Percentiles rank a stretch among this genome's conserved stretches.
Evolutionary conservation across 2,329 filamentous ascomycete genomes (phyloP).

Genomic region (Capronia americana): DNA sequence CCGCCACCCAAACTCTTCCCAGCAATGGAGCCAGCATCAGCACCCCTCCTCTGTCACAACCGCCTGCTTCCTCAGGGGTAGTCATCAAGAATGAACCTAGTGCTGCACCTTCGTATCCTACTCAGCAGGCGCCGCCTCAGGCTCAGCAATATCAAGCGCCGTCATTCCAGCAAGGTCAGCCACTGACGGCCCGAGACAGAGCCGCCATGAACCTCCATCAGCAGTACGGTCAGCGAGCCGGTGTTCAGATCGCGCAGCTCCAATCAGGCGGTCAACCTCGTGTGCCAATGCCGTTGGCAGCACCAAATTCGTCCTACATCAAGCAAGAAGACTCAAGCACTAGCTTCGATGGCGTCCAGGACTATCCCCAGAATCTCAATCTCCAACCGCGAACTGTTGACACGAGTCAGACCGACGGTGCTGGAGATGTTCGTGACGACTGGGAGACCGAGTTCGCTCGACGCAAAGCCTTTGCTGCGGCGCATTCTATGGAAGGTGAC

Average conservation of each 20-base stretch:
- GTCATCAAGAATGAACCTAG: constrained; percentile 35
- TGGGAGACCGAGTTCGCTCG: constrained; percentile 56
- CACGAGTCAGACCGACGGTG: constrained; percentile 76
- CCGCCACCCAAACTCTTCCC: constrained; percentile 37
- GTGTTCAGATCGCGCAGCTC: constrained; percentile 40
- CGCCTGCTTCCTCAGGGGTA: constrained; percentile 33
- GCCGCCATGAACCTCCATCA: constrained; percentile 40
- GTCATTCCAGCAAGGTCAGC: constrained; percentile 44
- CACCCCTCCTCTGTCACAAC: constrained; percentile 46
- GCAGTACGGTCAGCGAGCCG: constrained; percentile 40
- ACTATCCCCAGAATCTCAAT: constrained; percentile 25
- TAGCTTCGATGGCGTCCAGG: constrained; percentile 28
- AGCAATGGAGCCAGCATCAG: constrained; percentile 41
- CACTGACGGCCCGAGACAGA: constrained; percentile 38
- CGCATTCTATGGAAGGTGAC: constrained; percentile 47
- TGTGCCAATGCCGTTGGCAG: constrained; percentile 46
- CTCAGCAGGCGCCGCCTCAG: constrained; percentile 26
- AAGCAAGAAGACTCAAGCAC: constrained; percentile 37
- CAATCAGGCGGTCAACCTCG: constrained; percentile 42
- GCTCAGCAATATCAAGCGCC: constrained; percentile 40
- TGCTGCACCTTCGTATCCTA: constrained; percentile 30
- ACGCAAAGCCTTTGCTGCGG: constrained; percentile 49
- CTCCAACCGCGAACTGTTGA: constrained; percentile 47
- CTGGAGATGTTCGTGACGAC: constrained; percentile 65
- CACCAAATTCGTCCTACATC: constrained; percentile 50